These are phyloP conservation scores for Mallotus japonicus DNA, from an alignment of 441 rosid genomes.

Conservation along the genomic window DNA sequence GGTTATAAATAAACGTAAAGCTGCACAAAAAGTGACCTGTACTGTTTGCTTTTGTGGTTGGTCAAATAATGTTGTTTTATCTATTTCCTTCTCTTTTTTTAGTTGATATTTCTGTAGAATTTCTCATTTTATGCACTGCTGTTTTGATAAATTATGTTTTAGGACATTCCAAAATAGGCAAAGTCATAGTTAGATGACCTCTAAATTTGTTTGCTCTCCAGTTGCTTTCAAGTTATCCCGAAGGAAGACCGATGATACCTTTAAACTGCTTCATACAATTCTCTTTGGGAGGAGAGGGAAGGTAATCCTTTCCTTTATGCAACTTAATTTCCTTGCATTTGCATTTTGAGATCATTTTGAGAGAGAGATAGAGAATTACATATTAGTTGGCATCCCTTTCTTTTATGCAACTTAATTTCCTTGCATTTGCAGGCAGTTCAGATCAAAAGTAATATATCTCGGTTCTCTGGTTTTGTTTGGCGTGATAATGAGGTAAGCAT, in stretches of 20 bases:
- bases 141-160: not conserved
- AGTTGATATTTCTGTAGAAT: not conserved
- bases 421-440: slow-evolving; percentile 70
- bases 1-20: not conserved
- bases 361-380: too few relatives aligned
- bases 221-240: slow-evolving; percentile 84
- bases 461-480: slow-evolving; percentile 97
- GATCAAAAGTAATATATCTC: slow-evolving; percentile 74
- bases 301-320: slow-evolving; percentile 46
- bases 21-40: not conserved
- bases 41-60: not conserved
- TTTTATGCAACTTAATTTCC: slow-evolving; percentile 27
- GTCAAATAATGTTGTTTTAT: not conserved
- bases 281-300: slow-evolving; percentile 87
- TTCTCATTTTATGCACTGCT: not conserved
- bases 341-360: not conserved
- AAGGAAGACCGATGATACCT: slow-evolving; percentile 74
- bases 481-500: slow-evolving; percentile 77
- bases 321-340: slow-evolving; percentile 29
- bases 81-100: not conserved
- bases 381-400: slow-evolving; percentile 2
- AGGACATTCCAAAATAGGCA: too few relatives aligned
- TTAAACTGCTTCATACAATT: slow-evolving; percentile 73
- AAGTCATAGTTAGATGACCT: slow-evolving; percentile 5
- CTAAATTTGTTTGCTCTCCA: slow-evolving; percentile 34